These are phyloP conservation scores for Uncinocarpus reesii DNA, from an alignment of 2,329 filamentous ascomycete genomes.

Conservation along the genomic window DNA sequence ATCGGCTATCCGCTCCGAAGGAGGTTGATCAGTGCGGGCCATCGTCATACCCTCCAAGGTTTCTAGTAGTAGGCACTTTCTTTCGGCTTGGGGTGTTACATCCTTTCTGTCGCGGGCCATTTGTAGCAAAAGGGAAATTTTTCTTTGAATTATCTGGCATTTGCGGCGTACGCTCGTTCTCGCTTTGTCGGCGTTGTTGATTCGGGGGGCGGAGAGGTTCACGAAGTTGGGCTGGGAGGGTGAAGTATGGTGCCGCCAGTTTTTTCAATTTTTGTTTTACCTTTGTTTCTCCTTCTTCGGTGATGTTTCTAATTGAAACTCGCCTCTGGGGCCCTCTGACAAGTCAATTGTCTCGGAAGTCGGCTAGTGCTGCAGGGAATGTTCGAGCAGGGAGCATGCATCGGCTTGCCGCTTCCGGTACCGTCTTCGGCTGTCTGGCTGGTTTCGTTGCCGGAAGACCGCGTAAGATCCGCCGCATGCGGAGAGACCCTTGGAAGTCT, in stretches of 20 bases:
- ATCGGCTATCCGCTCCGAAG: constrained; percentile 4
- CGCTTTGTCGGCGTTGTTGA: constrained; percentile 10
- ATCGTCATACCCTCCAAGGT: constrained; percentile 10
- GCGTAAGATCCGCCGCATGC: constrained; percentile 3
- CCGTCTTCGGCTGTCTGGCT: not conserved
- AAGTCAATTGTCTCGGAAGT: constrained; percentile 5
- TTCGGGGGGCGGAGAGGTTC: not conserved
- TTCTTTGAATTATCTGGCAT: constrained; percentile 4
- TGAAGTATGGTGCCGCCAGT: not conserved
- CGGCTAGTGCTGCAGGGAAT: not conserved
- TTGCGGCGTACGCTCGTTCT: constrained; percentile 5
- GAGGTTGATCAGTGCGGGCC: constrained; percentile 10
- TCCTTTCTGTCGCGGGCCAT: not conserved
- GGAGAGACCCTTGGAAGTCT: not conserved
- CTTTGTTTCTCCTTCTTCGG: not conserved
- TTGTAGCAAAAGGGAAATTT: not conserved
- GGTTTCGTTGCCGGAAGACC: not conserved
- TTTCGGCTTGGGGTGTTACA: constrained; percentile 3
- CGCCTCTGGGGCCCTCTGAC: not conserved
- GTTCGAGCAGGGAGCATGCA: not conserved
- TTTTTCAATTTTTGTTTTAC: constrained; percentile 2
- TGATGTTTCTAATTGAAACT: not conserved
- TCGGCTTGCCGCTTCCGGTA: constrained; percentile 4
- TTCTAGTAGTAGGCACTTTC: not conserved
- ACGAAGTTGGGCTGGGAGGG: not conserved